A percentile compares a stretch with the other conserved stretches of the same genome.
These are phyloP conservation scores for Phytophthora ohioensis DNA, from an alignment of 352 stramenopile genomes.

Conservation along the genomic window DNA sequence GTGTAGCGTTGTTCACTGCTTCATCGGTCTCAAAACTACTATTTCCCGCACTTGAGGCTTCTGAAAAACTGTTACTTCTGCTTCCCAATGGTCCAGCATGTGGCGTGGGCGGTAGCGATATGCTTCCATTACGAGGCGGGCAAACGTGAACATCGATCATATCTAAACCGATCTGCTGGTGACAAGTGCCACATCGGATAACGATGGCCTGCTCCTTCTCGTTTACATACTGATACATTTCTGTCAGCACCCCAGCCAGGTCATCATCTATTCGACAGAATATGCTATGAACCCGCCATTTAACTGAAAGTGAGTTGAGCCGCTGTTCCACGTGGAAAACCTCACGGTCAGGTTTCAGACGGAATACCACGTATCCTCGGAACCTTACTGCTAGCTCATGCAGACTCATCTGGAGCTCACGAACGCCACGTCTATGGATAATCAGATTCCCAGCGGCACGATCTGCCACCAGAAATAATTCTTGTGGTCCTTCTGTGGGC, in stretches of 20 bases:
- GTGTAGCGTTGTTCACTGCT: background rate
- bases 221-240: conserved; percentile 59
- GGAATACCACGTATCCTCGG: conserved; percentile 56
- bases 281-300: conserved; percentile 61
- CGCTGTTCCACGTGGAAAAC: conserved; percentile 59
- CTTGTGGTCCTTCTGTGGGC: conserved; percentile 43
- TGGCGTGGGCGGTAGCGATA: conserved; percentile 28
- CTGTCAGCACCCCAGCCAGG: conserved; percentile 53
- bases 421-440: conserved; percentile 45
- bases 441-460: conserved; percentile 62
- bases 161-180: conserved; percentile 66
- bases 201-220: conserved; percentile 62
- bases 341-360: conserved; percentile 64
- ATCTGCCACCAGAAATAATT: conserved; percentile 47
- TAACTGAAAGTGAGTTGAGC: conserved; percentile 46
- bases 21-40: conserved; percentile 1
- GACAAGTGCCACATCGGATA: conserved; percentile 69
- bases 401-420: conserved; percentile 64
- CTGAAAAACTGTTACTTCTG: conserved; percentile 35
- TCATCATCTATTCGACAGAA: conserved; percentile 59
- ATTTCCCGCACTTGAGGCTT: conserved; percentile 22
- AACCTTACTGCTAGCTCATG: conserved; percentile 55
- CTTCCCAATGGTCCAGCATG: conserved; percentile 1
- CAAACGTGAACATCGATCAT: conserved; percentile 68
- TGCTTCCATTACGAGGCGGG: conserved; percentile 24